Percentiles rank a stretch among this genome's conserved stretches.
phyloP scores from a whole-genome alignment of 75 land plant genomes.

The Sequoia sempervirens region DNA sequence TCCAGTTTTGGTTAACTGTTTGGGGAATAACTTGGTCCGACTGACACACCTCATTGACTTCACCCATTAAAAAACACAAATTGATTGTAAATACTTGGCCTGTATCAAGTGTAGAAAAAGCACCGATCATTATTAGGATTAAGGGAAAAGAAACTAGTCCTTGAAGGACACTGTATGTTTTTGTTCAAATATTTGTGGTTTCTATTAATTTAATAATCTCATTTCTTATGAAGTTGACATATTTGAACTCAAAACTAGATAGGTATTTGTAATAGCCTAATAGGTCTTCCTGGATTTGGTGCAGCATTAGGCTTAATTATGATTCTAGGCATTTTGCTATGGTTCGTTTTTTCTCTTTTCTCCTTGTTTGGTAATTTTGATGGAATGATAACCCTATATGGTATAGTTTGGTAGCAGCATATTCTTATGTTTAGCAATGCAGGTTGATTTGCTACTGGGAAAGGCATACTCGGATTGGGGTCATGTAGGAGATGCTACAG shows the following conservation, averaged over 20 bases:
- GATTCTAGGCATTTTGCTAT: not conserved
- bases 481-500: conserved; percentile 76
- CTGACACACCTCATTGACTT: not conserved
- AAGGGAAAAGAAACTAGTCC: not conserved
- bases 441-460: conserved; percentile 84
- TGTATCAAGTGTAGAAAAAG: not conserved
- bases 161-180: not conserved
- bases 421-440: not conserved
- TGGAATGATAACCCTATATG: not conserved
- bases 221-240: not conserved
- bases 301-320: not conserved
- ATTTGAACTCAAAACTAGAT: not conserved
- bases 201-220: not conserved
- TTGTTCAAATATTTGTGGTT: not conserved
- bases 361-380: not conserved
- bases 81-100: not conserved
- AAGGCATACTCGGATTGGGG: conserved; percentile 92
- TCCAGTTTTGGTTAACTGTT: not conserved
- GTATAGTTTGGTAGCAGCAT: not conserved
- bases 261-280: not conserved
- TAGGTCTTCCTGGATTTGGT: not conserved
- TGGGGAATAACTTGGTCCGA: not conserved
- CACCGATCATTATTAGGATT: not conserved
- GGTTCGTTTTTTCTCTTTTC: not conserved
- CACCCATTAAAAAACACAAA: not conserved